Evolutionary conservation across 2,329 filamentous ascomycete species (phyloP).

Genomic region (Coleophoma crateriformis): DNA sequence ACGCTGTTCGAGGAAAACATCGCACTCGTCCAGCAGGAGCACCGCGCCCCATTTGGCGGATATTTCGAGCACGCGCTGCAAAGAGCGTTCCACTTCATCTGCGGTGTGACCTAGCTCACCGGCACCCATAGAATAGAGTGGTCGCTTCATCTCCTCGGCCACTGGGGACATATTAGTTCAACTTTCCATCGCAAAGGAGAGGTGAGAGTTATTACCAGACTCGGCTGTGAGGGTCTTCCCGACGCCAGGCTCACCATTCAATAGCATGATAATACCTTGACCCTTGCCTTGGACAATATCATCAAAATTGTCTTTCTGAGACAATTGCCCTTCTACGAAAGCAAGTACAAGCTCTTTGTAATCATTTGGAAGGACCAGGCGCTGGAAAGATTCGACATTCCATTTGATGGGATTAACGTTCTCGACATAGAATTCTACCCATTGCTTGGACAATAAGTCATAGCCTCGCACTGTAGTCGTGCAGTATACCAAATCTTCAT

Average conservation of each 20-base stretch:
- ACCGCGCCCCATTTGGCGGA: conserved; percentile 60
- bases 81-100: conserved; percentile 9
- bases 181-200: neutral
- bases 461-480: neutral
- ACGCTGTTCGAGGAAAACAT: conserved; percentile 30
- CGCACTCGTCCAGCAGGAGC: conserved; percentile 30
- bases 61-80: conserved; percentile 62
- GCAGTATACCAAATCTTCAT: neutral
- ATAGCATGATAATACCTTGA: conserved; percentile 4
- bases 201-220: conserved; percentile 24
- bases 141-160: conserved; percentile 40
- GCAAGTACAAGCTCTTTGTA: conserved; percentile 44
- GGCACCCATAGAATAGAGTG: conserved; percentile 46
- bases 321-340: conserved; percentile 42
- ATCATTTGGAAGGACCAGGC: conserved; percentile 39
- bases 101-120: conserved; percentile 57
- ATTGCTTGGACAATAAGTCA: neutral
- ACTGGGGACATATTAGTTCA: conserved; percentile 19
- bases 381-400: conserved; percentile 40
- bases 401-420: conserved; percentile 36
- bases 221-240: conserved; percentile 33
- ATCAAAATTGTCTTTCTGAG: conserved; percentile 22
- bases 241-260: conserved; percentile 4
- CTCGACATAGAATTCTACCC: conserved; percentile 33
- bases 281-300: conserved; percentile 18